Evolutionary conservation across 306 rosid genomes (phyloP).

Genomic region (Cercis canadensis): DNA sequence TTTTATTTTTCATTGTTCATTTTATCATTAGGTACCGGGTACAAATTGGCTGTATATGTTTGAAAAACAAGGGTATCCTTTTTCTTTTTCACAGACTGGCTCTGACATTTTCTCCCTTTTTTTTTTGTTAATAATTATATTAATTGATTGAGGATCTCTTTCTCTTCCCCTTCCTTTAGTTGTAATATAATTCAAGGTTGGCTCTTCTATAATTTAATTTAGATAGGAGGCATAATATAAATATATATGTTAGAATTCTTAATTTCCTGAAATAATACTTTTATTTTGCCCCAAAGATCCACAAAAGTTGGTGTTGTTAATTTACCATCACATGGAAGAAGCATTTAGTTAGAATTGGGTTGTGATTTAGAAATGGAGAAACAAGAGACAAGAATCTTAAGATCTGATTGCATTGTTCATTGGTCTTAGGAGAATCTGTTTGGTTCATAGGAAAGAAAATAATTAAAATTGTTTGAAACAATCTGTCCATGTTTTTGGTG

Average conservation of each 20-base stretch:
- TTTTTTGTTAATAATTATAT: not conserved
- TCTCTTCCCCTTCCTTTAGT: not conserved
- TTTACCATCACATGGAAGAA: conserved; percentile 51
- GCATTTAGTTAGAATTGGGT: conserved; percentile 28
- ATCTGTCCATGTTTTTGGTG: conserved; percentile 17
- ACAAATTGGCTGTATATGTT: conserved; percentile 27
- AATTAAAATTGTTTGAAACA: not conserved
- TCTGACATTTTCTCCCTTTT: not conserved
- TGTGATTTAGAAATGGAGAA: conserved; percentile 35
- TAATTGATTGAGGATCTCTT: not conserved
- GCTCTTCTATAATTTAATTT: conserved; percentile 23
- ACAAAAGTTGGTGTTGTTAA: conserved; percentile 34
- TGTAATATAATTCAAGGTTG: not conserved
- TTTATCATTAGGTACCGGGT: conserved; percentile 9
- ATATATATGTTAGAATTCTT: too few species aligned
- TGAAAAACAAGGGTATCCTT: conserved; percentile 4
- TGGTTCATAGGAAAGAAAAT: conserved; percentile 17
- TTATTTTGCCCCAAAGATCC: conserved; percentile 17
- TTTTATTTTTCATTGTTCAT: conserved; percentile 7
- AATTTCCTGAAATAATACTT: not conserved
- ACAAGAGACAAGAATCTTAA: conserved; percentile 48
- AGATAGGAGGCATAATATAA: not conserved
- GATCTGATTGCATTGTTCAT: conserved; percentile 39
- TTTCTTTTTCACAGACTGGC: conserved; percentile 14
- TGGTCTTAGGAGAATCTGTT: conserved; percentile 31